These are phyloP conservation scores for Epicoccum nigrum DNA, from an alignment of 2,329 filamentous ascomycete species.

Conservation along the genomic window DNA sequence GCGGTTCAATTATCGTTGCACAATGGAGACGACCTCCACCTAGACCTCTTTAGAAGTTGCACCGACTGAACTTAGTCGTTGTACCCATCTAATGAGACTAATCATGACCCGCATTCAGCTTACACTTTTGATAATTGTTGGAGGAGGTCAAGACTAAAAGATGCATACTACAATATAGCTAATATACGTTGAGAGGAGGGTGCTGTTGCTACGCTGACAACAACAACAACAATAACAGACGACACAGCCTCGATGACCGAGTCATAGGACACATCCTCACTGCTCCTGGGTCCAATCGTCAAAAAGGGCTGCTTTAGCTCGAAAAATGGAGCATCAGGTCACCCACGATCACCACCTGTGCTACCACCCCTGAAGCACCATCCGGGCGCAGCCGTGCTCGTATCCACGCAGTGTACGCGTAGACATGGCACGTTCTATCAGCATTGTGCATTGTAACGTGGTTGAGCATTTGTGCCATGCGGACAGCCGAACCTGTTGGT, in stretches of 20 bases:
- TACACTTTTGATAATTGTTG: too few species aligned
- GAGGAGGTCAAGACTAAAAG: too few species aligned
- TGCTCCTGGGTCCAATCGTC: neutral
- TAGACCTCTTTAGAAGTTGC: too few species aligned
- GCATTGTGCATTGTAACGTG: neutral
- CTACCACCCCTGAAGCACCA: conserved; percentile 6
- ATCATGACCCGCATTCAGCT: too few species aligned
- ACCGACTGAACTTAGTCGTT: too few species aligned
- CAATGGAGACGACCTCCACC: neutral
- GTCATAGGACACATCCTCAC: neutral
- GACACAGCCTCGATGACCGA: too few species aligned
- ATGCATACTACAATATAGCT: too few species aligned
- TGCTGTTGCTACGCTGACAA: neutral
- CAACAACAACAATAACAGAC: too few species aligned
- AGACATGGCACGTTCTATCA: neutral
- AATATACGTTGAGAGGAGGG: too few species aligned
- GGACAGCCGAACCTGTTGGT: conserved; percentile 2
- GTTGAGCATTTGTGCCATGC: neutral
- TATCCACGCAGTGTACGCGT: conserved; percentile 1
- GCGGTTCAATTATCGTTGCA: neutral
- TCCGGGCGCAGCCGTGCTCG: conserved; percentile 1
- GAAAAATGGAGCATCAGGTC: neutral
- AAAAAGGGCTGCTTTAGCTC: neutral
- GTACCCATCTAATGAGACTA: too few species aligned
- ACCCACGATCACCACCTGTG: neutral